Evolutionary conservation across 139 green algal species (phyloP), one percentile per base, ranked within the genome.

Genomic region (Pycnococcus provasolii): DNA sequence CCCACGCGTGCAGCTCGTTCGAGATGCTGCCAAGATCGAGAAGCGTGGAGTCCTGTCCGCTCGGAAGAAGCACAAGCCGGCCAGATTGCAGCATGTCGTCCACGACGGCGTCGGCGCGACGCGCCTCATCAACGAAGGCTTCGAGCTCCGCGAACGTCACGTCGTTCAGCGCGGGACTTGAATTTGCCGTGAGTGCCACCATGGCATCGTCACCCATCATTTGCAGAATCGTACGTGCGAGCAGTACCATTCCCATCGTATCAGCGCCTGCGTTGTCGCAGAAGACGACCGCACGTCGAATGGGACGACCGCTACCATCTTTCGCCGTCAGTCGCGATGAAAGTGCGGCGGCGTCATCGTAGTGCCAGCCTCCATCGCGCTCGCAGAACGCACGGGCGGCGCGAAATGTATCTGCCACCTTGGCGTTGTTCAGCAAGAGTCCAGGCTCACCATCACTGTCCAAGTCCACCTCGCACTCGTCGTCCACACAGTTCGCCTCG

Each of bases 251-350:
- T 45, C 67, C 67, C 58, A 73, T 67, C 43, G 53, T 40, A 40
- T 73, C 67, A 15, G 67, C 67, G 11, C 67, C 67, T 26, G 67
- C 67, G 67, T 73, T 73, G 42, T 73, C 67, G 50, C 67, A 73
- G 58, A 73, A 73, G 13, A 73, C 42, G n/a, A 66, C 39, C 44
- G 60, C 67, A 26, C 26, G 26, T 26, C 26, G 26, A 26, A 26
- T 26, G 26, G 26, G 26, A 26, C 26, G 26, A 26, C 26, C 26
- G 26, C 26, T 26, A 26, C 26, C 26, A 26, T 26, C 26, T 26
- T 26, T 26, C 26, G 26, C 26, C 26, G 26, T 26, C 26, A 26
- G 26, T 26, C 26, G 26, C 26, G 26, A 26, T 26, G 26, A 26
- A 26, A 26, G 26, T 26, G 26, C 26, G 26, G 26, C 26, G 0